Evolutionary conservation across 352 stramenopile species (phyloP), one percentile per base, ranked within the genome.

Genomic region (Phytophthora tentaculata): DNA sequence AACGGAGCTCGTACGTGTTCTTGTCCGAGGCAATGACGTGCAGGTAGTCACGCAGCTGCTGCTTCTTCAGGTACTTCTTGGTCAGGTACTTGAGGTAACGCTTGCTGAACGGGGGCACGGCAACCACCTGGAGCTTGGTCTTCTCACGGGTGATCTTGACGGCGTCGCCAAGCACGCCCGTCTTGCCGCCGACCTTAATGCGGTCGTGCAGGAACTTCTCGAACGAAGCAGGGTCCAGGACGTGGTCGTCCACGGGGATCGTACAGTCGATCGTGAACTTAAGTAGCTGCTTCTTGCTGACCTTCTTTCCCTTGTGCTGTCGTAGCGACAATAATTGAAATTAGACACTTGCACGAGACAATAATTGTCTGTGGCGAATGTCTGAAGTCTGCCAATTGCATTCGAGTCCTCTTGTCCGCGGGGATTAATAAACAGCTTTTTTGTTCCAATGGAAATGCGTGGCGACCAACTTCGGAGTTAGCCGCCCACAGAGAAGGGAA

Each of bases 11-110:
- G 88, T 99, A 99, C 56, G 97, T 99, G 80, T 98, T 96, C 90
- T 99, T 99, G 79, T 97, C 96, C 65, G 90, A 95, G 43, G 98
- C 97, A 86, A 99, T 98, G 35, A 99, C 98, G 82, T 98, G 97
- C 53, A 99, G 83, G 86, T 99, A 99, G 92, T 99, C 98, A 78
- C 97, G 96, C 58, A 99, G 86, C 82, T 99, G 96, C 80, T 99
- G 97, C 92, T 99, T 99, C 94, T 99, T 99, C 73, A 99, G 86
- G 95, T 99, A 99, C 90, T 99, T 99, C 96, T 99, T 99, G 64
- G 97, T 98, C 23, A 99, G 79, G 88, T 99, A 99, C 90, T 99
- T 99, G 65, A 97, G 86, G 83, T 97, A 97, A 73, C 98, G 94
- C 92, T 99, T 99, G 56, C 96, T 98, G 82, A 99, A 99, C 32